These are phyloP conservation scores for Penicillium sumatraense DNA, from an alignment of 2,329 filamentous ascomycete genomes.

Conservation along the genomic window DNA sequence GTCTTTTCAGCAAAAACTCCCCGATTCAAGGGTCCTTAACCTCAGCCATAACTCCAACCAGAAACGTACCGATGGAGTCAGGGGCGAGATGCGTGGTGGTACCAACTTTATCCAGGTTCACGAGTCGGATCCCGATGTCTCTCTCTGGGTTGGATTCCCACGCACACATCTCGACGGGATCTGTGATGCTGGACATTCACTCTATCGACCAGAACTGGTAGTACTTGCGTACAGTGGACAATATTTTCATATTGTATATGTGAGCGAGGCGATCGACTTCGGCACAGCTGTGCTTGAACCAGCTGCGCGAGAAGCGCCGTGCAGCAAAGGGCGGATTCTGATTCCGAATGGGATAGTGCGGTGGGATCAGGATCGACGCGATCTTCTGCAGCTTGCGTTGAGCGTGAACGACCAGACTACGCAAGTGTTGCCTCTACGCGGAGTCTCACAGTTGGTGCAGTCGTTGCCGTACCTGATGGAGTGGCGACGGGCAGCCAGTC, in stretches of 20 bases:
- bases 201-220: slow-evolving; percentile 27
- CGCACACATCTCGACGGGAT: slow-evolving; percentile 24
- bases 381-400: slow-evolving; percentile 29
- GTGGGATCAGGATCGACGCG: slow-evolving; percentile 25
- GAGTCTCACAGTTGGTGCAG: slow-evolving; percentile 2
- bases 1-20: slow-evolving; percentile 18
- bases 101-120: slow-evolving; percentile 26
- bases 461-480: slow-evolving; percentile 6
- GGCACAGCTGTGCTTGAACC: slow-evolving; percentile 21
- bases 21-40: background rate
- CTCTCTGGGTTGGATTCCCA: slow-evolving; percentile 23
- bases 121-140: slow-evolving; percentile 3
- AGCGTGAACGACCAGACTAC: slow-evolving; percentile 27
- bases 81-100: slow-evolving; percentile 23
- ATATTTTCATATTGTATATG: slow-evolving; percentile 27
- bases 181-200: slow-evolving; percentile 5
- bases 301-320: slow-evolving; percentile 18
- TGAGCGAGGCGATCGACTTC: slow-evolving; percentile 25
- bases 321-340: slow-evolving; percentile 24
- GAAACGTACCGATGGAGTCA: slow-evolving; percentile 18
- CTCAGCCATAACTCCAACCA: no score
- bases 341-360: slow-evolving; percentile 29
- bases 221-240: slow-evolving; percentile 21
- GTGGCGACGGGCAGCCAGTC: background rate
- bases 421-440: slow-evolving; percentile 15